Evolutionary conservation across 176 grass and related monocot genomes (phyloP).

Genomic region (Ensete ventricosum): DNA sequence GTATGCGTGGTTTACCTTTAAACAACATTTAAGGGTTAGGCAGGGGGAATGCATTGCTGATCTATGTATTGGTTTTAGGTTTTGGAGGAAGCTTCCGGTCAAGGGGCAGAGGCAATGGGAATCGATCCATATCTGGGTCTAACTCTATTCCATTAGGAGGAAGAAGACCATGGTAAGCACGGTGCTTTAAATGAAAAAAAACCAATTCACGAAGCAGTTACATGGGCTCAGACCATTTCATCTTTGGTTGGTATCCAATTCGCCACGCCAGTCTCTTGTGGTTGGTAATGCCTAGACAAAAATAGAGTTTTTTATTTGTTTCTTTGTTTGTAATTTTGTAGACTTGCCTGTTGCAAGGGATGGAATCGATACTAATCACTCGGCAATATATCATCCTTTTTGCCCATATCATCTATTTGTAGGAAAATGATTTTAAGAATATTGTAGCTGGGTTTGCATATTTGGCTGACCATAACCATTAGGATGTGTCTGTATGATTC

Average conservation of each 20-base stretch:
- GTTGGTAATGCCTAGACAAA: not conserved
- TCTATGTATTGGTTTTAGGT: constrained; percentile 13
- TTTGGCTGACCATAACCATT: not conserved
- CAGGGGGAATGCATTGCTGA: not conserved
- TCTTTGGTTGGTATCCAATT: not conserved
- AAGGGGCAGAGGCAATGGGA: constrained; percentile 49
- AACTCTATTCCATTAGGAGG: constrained; percentile 41
- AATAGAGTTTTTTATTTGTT: not conserved
- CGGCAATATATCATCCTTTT: not conserved
- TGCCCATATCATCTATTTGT: not conserved
- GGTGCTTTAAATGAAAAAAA: not conserved
- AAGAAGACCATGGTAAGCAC: constrained; percentile 31
- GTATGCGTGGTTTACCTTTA: constrained; percentile 18
- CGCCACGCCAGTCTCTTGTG: no score
- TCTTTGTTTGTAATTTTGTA: not conserved
- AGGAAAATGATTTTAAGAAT: not conserved
- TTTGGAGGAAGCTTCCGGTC: constrained; percentile 50
- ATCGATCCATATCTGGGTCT: constrained; percentile 42
- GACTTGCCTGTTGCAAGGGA: not conserved
- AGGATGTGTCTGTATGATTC: no score
- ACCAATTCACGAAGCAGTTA: not conserved
- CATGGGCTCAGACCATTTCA: not conserved
- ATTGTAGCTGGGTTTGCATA: not conserved
- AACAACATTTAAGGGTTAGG: not conserved
- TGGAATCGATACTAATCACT: not conserved